Base-by-base conservation (phyloP, 257 asterid genomes). In the Nicotiana noctiflora region DNA sequence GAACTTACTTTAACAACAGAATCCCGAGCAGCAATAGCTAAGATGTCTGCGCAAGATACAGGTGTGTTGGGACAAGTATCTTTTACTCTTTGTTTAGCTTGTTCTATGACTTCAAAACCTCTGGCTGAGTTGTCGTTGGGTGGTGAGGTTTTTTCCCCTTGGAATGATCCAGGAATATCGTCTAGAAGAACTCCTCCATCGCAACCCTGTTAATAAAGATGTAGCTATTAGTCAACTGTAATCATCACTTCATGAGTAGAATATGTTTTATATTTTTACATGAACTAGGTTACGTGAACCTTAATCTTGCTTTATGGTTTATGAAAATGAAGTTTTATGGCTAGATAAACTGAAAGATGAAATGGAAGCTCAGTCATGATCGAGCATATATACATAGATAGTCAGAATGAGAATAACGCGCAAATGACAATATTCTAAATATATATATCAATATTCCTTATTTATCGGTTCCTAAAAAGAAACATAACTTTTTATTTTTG, bases 101-200 rank as follows among this genome's bases (percentile, higher is more conserved):
- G 70, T 46, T 29, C 72, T 6, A 77, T 77, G 6, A 77, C 81
- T 77, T 77, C 81, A 60, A 12, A 77, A 8, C 81, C 81, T 62
- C 81, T 59, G 37, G 37, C 81, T 9, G 81, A 77, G 74, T 60
- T 77, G 5, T 17, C 12, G 17, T 77, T 77, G 17, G 81, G 72
- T 44, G 81, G 81, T 37, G 81, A 60, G 23, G 14, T 77, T 37
- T 77, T 70, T 62, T 77, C 81, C 19, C 82, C 77, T 21, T 0
- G 0, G 15, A 79, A 79, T 74, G 78, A 21, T 14, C 81, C 81
- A 21, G n/a, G 18, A 34, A 62, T 77, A 23, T 37, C 81, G 15
- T 77, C 56, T 59, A 77, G 72, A 44, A 77, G 81, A 17, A 77
- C 61, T 37, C 81, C 81, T 77, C 81, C 81, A 77, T 77, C 81